Evolutionary conservation across 2,329 filamentous ascomycete genomes (phyloP).

Genomic region (Pleomassaria siparia): DNA sequence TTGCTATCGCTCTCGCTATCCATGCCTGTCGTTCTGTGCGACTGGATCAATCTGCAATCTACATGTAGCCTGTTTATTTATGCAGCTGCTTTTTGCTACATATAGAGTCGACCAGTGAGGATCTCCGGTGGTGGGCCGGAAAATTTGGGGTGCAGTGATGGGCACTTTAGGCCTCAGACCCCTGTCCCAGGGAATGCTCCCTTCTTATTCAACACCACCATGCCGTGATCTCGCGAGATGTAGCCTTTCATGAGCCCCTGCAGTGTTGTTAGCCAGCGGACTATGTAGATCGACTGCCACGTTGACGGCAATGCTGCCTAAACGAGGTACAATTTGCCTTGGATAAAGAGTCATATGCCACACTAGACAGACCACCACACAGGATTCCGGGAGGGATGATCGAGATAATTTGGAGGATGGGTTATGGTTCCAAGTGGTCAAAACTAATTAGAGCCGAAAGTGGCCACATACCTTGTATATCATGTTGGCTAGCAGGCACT

Average conservation of each 20-base stretch:
- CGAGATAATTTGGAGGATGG: slow-evolving; percentile 11
- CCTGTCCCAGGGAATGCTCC: slow-evolving; percentile 93
- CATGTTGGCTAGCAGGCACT: slow-evolving; percentile 92
- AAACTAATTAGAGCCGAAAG: slow-evolving; percentile 6
- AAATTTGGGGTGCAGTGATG: slow-evolving; percentile 14
- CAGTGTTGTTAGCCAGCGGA: slow-evolving; percentile 18
- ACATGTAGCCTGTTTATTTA: background rate
- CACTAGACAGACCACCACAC: slow-evolving; percentile 9
- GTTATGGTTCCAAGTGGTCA: slow-evolving; percentile 11
- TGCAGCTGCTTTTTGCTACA: slow-evolving; percentile 1
- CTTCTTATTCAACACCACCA: slow-evolving; percentile 89
- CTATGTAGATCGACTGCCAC: background rate
- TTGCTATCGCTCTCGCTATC: background rate
- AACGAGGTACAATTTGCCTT: slow-evolving; percentile 6
- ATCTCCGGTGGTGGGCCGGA: slow-evolving; percentile 7
- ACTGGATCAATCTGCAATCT: background rate
- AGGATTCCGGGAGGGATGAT: slow-evolving; percentile 4
- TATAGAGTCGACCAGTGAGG: slow-evolving; percentile 8
- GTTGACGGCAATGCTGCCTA: slow-evolving; percentile 15
- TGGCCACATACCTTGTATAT: slow-evolving; percentile 82
- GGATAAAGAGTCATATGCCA: slow-evolving; percentile 6
- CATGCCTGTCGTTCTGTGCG: background rate
- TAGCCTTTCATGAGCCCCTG: slow-evolving; percentile 97
- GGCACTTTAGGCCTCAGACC: slow-evolving; percentile 46
- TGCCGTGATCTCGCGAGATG: slow-evolving; percentile 85